A percentile compares a stretch with the other conserved stretches of the same genome.
Conservation (phyloP, 2,329 filamentous ascomycete species). For the Penicillium nordicum region DNA sequence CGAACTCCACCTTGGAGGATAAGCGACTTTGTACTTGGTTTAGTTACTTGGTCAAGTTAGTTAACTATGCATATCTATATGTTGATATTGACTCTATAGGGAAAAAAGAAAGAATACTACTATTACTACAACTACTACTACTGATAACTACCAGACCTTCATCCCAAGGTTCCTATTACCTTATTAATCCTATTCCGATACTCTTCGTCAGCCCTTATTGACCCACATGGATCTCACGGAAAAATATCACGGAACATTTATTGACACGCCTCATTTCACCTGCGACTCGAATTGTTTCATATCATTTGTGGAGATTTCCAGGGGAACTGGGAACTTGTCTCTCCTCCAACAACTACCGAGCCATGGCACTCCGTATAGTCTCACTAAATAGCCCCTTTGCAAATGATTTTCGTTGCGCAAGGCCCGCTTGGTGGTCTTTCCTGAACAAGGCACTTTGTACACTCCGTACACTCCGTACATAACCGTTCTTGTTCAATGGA, state of each 20-base stretch:
- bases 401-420: slow-evolving; percentile 7
- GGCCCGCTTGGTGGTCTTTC: slow-evolving; percentile 21
- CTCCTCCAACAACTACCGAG: slow-evolving; percentile 1
- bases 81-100: too few species aligned
- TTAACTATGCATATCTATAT: too few species aligned
- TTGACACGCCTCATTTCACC: slow-evolving; percentile 14
- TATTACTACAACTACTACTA: too few species aligned
- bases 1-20: slow-evolving; percentile 4
- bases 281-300: slow-evolving; percentile 25
- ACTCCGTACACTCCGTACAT: neutral
- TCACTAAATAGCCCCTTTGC: neutral
- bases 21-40: neutral
- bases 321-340: slow-evolving; percentile 13
- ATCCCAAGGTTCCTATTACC: too few species aligned
- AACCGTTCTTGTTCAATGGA: slow-evolving; percentile 2
- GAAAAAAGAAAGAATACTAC: neutral
- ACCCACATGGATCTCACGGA: neutral
- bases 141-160: neutral
- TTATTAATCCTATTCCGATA: neutral
- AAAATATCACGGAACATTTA: too few species aligned
- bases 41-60: neutral
- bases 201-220: neutral
- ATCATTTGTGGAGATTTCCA: slow-evolving; percentile 23
- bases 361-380: slow-evolving; percentile 11
- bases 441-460: neutral